Evolutionary conservation across 768 basidiomycete species (phyloP), one percentile per base, ranked within the genome.

Genomic region (Mycena sanguinolenta): DNA sequence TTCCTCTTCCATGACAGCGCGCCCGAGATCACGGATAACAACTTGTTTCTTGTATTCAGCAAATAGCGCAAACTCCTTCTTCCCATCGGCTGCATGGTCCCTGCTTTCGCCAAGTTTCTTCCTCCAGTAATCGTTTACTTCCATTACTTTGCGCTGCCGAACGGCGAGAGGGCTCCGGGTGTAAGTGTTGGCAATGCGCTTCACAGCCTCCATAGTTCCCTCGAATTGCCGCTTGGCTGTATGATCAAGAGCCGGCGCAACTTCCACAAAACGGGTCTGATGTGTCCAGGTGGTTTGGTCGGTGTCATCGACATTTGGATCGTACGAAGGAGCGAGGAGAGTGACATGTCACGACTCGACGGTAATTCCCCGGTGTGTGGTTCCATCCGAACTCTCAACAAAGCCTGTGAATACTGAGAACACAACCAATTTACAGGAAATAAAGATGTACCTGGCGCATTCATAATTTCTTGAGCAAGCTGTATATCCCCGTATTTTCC

Each of bases 371-470:
- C 73, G 71, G 53, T 77, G 70, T 2, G 77, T 70, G 17, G 78
- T 80, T 25, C 79, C 76, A 49, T 80, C 75, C 23, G 73, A 73
- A 38, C 74, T 75, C 17, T 77, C 71, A 9, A 74, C 73, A 60
- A 77, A 73, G 2, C 74, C 75, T 76, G 52, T 0, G 2, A n/a
- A 14, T n/a, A 8, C 5, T 25, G 2, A 28, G 17, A 4, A 2
- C 9, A 39, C 3, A 42, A 36, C 21, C 28, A 27, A 9, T 28
- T 73, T 73, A 53, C 5, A 58, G 54, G 0, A 69, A 54, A 2
- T 69, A 27, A 21, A 25, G 9, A 17, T 69, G 53, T 28, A 70
- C 76, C 7, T 65, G 32, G 2, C 27, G 74, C 32, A 75, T 19
- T 46, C 75, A 74, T 4, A 77, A 3, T 21, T n/a, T n/a, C n/a